Base-by-base conservation (phyloP, 257 asterid genomes). In the Nicotiana undulata region DNA sequence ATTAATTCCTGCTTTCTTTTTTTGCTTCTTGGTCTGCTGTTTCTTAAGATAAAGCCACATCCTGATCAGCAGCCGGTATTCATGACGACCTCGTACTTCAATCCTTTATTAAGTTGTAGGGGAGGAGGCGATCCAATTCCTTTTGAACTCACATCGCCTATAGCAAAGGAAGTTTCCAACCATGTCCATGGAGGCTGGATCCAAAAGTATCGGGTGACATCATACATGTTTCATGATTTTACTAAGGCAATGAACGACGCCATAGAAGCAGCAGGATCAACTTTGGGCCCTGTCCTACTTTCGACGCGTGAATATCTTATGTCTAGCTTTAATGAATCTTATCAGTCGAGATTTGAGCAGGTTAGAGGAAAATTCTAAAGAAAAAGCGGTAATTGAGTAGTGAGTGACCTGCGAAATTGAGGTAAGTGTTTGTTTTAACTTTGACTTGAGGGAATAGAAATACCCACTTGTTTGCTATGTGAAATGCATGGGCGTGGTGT, bases 101-200 rank as follows among this genome's bases (percentile, higher is more conserved):
- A 95, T 86, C 99, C 99, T 80, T 86, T 94, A 74, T 88, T 95
- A 85, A 87, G 97, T 81, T 97, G 99, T 13, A 96, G 97, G 51
- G 99, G 99, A 44, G 98, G 99, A 4, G 99, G 99, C 3, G 98
- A 97, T 79, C 99, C 99, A 34, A 88, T 96, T 85, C 99, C 99
- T 78, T 96, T 91, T 81, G 92, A 96, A 85, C 87, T 96, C 37
- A 91, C 97, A 72, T 81, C 80, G 87, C 87, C 82, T 81, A 94
- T 91, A 59, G 90, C 95, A 20, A 85, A 89, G 83, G 90, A 96
- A 98, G 94, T 94, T 72, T 89, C 97, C 9, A 85, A 88, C 82
- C 94, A 90, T 89, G 91, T 94, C 59, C 92, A 87, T 70, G 99
- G 95, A 75, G 98, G 98, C 75, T 94, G 99, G 99, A 96, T 93